Base-by-base conservation (phyloP, 2,329 filamentous ascomycete species). In the Fusarium burgessii region DNA sequence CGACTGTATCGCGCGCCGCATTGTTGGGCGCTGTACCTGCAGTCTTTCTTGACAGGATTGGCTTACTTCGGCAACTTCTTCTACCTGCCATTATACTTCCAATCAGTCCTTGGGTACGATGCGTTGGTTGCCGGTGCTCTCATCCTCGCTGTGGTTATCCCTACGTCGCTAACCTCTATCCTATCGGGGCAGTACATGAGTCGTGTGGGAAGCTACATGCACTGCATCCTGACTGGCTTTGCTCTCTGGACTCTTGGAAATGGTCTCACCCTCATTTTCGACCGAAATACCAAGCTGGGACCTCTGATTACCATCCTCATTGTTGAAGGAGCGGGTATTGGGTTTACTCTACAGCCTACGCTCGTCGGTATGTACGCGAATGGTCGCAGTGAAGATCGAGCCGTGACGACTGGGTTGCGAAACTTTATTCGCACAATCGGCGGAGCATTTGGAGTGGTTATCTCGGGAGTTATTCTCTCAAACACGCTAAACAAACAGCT, bases 131-230 rank as follows among this genome's bases (percentile, higher is more conserved):
- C 47, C 1, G 47, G 47, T 15, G 47, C 47, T n/a, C 32, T 51
- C 3, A 51, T 51, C 9, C 7, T 51, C 6, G 47, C 47, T 1
- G 47, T 51, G 9, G 47, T 51, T 3, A 56, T 47, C 25, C 52
- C 4, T 13, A 63, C 14, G 20, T 46, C 47, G 6, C 45, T 63
- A 1, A 17, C 41, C 2, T 63, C 61, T 0, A 41, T 64, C 2
- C 27, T 36, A 0, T 64, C 61, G 1, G 61, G 47, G 12, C 61
- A 64, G n/a, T 64, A 64, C 20, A 63, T 64, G 35, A 64, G 61
- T 25, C 47, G 47, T 7, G 23, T 43, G 0, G n/a, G 51, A 2
- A 42, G 58, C 7, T 64, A 64, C 0, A 52, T 52, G 15, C 41
- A 63, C n/a, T 52, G 51, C 1, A 64, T 64, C 2, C 2, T 57